phyloP scores from a whole-genome alignment of 2,329 filamentous ascomycete species.

The Trichoderma sp. region DNA sequence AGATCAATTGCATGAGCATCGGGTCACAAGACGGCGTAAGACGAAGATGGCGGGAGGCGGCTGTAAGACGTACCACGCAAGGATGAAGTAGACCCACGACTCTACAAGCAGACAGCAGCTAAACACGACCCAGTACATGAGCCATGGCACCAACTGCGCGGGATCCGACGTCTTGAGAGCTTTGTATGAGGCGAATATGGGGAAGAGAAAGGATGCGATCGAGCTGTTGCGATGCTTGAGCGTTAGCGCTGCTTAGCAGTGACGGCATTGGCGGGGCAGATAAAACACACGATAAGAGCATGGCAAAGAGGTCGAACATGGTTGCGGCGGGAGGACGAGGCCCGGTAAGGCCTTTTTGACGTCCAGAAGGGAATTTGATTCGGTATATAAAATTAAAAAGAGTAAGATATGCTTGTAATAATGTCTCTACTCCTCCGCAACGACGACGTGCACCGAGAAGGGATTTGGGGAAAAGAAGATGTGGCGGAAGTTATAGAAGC shows the following conservation, averaged over 20 bases:
- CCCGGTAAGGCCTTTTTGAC: constrained; percentile 37
- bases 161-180: constrained; percentile 91
- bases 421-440: not conserved
- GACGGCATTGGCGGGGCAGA: constrained; percentile 29
- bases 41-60: not conserved
- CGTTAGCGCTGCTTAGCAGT: constrained; percentile 28
- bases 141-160: constrained; percentile 89
- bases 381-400: not conserved
- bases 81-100: constrained; percentile 84
- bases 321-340: constrained; percentile 35
- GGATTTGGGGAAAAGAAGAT: not conserved
- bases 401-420: not conserved
- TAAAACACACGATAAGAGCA: constrained; percentile 72
- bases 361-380: constrained; percentile 3
- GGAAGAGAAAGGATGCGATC: constrained; percentile 86
- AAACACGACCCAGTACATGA: constrained; percentile 98
- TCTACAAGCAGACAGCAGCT: constrained; percentile 80
- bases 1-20: not conserved
- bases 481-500: constrained; percentile 7
- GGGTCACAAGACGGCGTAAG: not conserved
- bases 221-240: constrained; percentile 58
- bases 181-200: constrained; percentile 97
- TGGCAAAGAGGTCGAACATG: constrained; percentile 80
- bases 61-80: constrained; percentile 66
- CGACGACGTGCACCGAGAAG: not conserved